Evolutionary conservation across 179 eudicot genomes (phyloP).

Genomic region (Gypsophila paniculata): DNA sequence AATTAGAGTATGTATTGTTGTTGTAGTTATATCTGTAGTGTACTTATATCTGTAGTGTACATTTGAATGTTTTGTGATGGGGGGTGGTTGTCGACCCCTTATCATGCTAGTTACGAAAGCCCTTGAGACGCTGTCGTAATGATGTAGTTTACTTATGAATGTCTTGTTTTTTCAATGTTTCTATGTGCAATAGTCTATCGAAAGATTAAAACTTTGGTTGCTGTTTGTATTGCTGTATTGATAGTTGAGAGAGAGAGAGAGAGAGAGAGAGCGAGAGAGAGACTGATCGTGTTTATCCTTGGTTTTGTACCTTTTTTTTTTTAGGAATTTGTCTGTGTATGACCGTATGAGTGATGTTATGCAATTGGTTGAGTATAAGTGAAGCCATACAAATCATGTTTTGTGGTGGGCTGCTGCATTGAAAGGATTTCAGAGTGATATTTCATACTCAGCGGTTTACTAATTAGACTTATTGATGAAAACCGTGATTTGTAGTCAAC

Average conservation of each 20-base stretch:
- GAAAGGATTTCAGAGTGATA: background rate
- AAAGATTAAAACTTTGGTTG: background rate
- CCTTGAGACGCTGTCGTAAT: no score
- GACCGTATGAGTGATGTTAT: background rate
- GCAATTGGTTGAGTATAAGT: background rate
- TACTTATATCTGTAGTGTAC: background rate
- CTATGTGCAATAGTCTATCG: background rate
- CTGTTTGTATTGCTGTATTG: background rate
- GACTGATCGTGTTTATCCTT: no score
- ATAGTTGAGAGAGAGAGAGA: no score
- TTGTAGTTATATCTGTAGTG: background rate
- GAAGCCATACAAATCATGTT: no score
- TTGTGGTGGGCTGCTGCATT: background rate
- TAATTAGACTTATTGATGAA: background rate
- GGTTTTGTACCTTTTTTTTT: no score
- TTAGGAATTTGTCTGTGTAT: background rate
- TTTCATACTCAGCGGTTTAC: background rate
- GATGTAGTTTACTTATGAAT: background rate
- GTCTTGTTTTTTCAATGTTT: background rate
- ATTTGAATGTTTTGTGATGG: no score
- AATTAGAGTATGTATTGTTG: no score
- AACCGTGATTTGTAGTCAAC: slow-evolving; percentile 51
- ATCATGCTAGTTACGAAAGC: no score
- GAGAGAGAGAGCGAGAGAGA: no score
- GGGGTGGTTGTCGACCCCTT: no score